Evolutionary conservation across 176 grass and related monocot species (phyloP).

Genomic region (Cocos nucifera): DNA sequence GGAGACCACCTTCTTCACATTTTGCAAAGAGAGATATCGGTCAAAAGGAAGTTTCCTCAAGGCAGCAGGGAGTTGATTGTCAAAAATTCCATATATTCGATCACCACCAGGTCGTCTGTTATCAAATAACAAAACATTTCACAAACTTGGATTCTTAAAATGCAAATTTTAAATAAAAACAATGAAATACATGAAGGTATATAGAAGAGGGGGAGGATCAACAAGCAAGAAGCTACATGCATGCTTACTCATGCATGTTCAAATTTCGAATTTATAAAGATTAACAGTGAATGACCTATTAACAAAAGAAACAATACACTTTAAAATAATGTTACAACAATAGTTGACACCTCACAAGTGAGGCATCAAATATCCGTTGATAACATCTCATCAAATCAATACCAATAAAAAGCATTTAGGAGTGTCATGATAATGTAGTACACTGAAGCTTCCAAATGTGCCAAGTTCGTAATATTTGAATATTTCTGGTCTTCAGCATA

Average conservation of each 20-base stretch:
- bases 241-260: too few species aligned
- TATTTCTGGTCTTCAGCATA: too few species aligned
- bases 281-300: too few species aligned
- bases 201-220: too few species aligned
- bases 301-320: not conserved
- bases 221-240: too few species aligned
- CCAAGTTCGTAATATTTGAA: too few species aligned
- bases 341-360: not conserved
- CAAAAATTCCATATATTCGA: constrained; percentile 58
- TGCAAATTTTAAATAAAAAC: too few species aligned
- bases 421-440: too few species aligned
- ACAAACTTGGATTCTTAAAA: not conserved
- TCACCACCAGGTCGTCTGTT: constrained; percentile 59
- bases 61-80: constrained; percentile 48
- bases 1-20: constrained; percentile 59
- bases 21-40: constrained; percentile 46
- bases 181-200: too few species aligned
- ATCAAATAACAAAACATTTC: constrained; percentile 15
- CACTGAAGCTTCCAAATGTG: too few species aligned
- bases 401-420: too few species aligned
- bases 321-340: not conserved
- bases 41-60: constrained; percentile 57
- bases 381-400: not conserved
- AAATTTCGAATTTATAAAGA: too few species aligned
- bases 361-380: not conserved